Percentiles rank a stretch among this genome's conserved stretches.
These are phyloP conservation scores for Botrytis porri DNA, from an alignment of 2,329 filamentous ascomycete genomes.

Conservation along the genomic window DNA sequence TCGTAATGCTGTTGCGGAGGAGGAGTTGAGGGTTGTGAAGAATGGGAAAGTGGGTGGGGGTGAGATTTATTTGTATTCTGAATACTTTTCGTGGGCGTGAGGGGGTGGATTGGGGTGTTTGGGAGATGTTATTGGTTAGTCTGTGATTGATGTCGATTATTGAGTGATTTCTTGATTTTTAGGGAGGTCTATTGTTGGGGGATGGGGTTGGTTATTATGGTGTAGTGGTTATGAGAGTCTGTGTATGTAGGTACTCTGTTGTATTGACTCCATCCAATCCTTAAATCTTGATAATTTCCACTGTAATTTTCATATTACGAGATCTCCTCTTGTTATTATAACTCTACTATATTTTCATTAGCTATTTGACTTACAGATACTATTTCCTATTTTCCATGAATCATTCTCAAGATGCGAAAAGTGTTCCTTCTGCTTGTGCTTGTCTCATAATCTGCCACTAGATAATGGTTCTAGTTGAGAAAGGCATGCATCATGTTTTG, in stretches of 20 bases:
- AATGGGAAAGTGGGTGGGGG: no score
- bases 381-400: rapidly evolving
- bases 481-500: not conserved
- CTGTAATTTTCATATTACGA: not conserved
- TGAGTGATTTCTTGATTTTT: not conserved
- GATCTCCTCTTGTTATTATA: not conserved
- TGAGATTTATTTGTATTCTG: not conserved
- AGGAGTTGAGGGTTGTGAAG: not conserved
- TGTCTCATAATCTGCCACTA: not conserved
- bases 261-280: not conserved
- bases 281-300: not conserved
- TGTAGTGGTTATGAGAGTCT: not conserved
- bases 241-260: not conserved
- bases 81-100: not conserved
- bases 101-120: no score
- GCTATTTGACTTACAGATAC: not conserved
- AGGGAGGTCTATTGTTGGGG: rapidly evolving
- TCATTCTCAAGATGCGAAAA: rapidly evolving
- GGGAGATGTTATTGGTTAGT: no score
- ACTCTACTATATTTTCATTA: not conserved
- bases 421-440: no score
- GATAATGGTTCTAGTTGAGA: not conserved
- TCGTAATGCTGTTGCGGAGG: not conserved
- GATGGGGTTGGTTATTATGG: not conserved
- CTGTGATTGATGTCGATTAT: not conserved